Evolutionary conservation across 2,329 filamentous ascomycete species (phyloP), one percentile per base, ranked within the genome.

Genomic region (Fusarium sp.): DNA sequence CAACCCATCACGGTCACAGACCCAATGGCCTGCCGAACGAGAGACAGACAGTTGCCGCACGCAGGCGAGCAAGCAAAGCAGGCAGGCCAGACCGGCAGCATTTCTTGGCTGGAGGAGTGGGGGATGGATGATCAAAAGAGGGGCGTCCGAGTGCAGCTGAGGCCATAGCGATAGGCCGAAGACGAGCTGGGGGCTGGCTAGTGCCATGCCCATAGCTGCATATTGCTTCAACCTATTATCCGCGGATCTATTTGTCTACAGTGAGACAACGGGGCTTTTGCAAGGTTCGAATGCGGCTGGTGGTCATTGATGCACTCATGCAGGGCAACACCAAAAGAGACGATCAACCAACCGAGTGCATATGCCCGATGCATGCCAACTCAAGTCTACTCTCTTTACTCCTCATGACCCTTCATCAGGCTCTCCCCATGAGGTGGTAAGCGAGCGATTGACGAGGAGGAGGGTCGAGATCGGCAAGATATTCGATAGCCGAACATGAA

Each of bases 341-440:
- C 36, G 68, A 72, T 67, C 64, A 70, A 36, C 29, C 50, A 63
- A 29, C 44, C 56, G 71, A 69, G 65, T 57, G 64, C 61, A 66
- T 50, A 63, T 65, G 68, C 74, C 73, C 62, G 65, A 74, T 67
- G 63, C 51, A 61, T 67, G 69, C 70, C 69, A 73, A 73, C 64
- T 57, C 27, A 51, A 58, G 50, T 49, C 23, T 49, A 16, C 44
- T 11, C 44, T 27, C 27, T 11, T 49, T 31, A 29, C n/a, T 49
- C 44, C 60, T 55, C 53, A 69, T 61, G 62, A 55, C 38, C 57
- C 25, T 16, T 49, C 44, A 51, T 50, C 40, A 29, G 34, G 13
- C 40, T 54, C 54, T 57, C 29, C 54, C 38, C 36, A 60, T 58
- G 18, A 40, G 68, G 54, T 62, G 64, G 58, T 58, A 68, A 68